These are phyloP conservation scores for Apiotrichum sp. DNA, from an alignment of 1,284 basidiomycete genomes.

Conservation along the genomic window DNA sequence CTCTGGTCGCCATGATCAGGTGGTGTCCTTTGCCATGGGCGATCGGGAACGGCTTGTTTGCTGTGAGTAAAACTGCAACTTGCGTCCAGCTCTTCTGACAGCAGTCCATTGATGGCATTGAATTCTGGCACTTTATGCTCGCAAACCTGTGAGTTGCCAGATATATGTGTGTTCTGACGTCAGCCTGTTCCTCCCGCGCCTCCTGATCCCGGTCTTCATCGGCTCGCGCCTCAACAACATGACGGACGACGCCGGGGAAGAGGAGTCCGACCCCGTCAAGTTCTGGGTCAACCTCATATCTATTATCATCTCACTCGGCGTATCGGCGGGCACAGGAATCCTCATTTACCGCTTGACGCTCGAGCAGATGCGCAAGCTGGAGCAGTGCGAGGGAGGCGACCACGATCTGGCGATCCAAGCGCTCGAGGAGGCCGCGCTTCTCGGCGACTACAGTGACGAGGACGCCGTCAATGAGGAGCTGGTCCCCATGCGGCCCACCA, in stretches of 20 bases:
- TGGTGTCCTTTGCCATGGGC: slow-evolving; percentile 47
- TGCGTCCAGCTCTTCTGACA: background rate
- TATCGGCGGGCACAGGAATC: slow-evolving; percentile 37
- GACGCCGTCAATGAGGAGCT: slow-evolving; percentile 20
- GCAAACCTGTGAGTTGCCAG: slow-evolving; percentile 33
- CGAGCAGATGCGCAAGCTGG: slow-evolving; percentile 38
- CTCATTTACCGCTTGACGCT: slow-evolving; percentile 45
- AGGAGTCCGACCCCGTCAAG: slow-evolving; percentile 29
- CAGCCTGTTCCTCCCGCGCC: slow-evolving; percentile 35
- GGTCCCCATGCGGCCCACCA: background rate
- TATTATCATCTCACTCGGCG: slow-evolving; percentile 28
- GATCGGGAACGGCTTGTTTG: slow-evolving; percentile 45
- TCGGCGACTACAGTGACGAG: slow-evolving; percentile 30
- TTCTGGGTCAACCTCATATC: slow-evolving; percentile 44
- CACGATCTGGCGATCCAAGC: slow-evolving; percentile 31
- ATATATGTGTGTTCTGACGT: background rate
- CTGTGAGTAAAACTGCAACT: slow-evolving; percentile 26
- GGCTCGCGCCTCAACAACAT: slow-evolving; percentile 43
- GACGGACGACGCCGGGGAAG: slow-evolving; percentile 24
- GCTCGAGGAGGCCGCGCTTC: slow-evolving; percentile 30
- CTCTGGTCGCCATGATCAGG: slow-evolving; percentile 45
- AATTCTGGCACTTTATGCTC: slow-evolving; percentile 42
- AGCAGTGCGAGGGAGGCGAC: slow-evolving; percentile 11
- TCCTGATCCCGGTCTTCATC: slow-evolving; percentile 44
- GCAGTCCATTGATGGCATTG: slow-evolving; percentile 43